Conservation (phyloP, 2,329 filamentous ascomycete species). For the Paracoccidioides lutzii region DNA sequence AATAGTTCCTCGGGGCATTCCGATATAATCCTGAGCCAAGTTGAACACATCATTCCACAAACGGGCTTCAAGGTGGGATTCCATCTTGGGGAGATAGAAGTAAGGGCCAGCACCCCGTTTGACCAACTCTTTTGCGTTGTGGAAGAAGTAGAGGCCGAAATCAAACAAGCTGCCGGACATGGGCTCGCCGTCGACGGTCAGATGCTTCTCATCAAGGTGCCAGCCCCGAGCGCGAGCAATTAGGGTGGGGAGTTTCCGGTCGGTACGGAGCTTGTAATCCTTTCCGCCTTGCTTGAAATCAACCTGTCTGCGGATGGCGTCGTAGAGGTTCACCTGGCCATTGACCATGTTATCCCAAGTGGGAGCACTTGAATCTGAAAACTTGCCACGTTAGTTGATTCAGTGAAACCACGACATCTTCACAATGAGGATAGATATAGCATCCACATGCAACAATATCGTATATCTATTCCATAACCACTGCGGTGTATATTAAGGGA, state of each 20-base stretch:
- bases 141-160: conserved; percentile 98
- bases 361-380: conserved; percentile 74
- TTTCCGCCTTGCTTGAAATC: conserved; percentile 94
- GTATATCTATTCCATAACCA: too few relatives aligned
- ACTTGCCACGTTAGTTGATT: background rate
- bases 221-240: conserved; percentile 92
- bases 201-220: conserved; percentile 97
- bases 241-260: conserved; percentile 73
- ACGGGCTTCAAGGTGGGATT: conserved; percentile 89
- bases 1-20: conserved; percentile 81
- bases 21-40: conserved; percentile 82
- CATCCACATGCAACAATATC: too few relatives aligned
- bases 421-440: too few relatives aligned
- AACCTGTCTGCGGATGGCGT: conserved; percentile 82
- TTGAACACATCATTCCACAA: conserved; percentile 99
- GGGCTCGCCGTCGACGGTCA: conserved; percentile 87
- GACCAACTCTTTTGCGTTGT: conserved; percentile 84
- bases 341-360: conserved; percentile 99
- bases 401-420: too few relatives aligned
- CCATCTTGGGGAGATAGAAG: conserved; percentile 98
- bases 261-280: conserved; percentile 93
- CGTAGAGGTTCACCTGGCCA: conserved; percentile 93
- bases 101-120: conserved; percentile 79
- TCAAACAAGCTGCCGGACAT: conserved; percentile 90
- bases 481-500: too few relatives aligned